Evolutionary conservation across 2,329 filamentous ascomycete species (phyloP).

Genomic region (Calonectria montana): DNA sequence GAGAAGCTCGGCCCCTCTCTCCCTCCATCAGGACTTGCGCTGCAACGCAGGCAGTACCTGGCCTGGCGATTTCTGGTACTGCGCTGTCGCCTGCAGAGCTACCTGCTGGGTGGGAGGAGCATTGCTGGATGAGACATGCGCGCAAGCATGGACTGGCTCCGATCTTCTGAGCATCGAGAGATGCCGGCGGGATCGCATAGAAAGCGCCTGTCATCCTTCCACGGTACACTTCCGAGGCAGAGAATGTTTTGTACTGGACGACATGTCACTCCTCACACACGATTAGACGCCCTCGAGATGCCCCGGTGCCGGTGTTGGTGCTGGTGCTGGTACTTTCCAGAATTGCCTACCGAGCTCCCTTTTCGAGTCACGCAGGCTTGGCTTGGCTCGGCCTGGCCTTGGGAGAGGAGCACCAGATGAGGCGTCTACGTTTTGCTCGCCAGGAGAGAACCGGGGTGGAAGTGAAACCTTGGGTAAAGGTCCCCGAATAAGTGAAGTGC

Average conservation of each 20-base stretch:
- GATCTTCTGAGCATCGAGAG: conserved; percentile 1
- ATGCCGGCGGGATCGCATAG: conserved; percentile 8
- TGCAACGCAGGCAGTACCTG: conserved; percentile 5
- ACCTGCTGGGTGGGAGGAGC: not conserved
- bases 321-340: conserved; percentile 36
- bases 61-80: not conserved
- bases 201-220: not conserved
- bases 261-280: conserved; percentile 26
- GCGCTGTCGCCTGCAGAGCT: not conserved
- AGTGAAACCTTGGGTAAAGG: conserved; percentile 9
- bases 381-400: too few relatives aligned
- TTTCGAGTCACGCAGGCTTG: conserved; percentile 11
- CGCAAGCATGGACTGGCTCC: conserved; percentile 9
- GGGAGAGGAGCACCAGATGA: conserved; percentile 8
- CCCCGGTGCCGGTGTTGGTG: not conserved
- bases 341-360: conserved; percentile 18
- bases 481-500: conserved; percentile 19
- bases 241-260: conserved; percentile 1
- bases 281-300: conserved; percentile 4
- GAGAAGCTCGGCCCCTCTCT: conserved; percentile 3
- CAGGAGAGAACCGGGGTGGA: not conserved
- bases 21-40: conserved; percentile 2
- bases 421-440: not conserved
- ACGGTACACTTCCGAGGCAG: conserved; percentile 8
- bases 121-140: conserved; percentile 1